Conservation (phyloP, 129 eudicot genomes). For the Gnaphalium uliginosum region DNA sequence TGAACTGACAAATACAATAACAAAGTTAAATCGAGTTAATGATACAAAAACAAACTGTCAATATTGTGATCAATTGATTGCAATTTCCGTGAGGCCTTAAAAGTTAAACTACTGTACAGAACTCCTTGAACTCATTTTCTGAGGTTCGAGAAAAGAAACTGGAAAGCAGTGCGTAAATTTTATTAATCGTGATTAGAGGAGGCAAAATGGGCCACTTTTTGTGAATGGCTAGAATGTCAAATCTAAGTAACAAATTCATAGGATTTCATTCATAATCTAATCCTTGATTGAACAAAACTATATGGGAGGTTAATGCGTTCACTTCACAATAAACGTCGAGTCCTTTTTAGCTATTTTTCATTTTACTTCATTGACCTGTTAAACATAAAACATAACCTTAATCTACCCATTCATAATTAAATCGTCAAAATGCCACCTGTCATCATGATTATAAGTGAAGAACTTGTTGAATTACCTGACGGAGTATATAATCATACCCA, state of each 20-base stretch:
- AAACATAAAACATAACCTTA: not conserved
- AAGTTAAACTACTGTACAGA: not conserved
- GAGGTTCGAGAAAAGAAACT: not conserved
- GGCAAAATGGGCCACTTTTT: not conserved
- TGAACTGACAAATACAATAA: not conserved
- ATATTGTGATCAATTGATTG: not conserved
- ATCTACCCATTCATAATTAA: not conserved
- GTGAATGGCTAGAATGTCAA: not conserved
- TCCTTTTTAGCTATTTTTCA: no score
- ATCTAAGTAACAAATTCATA: not conserved
- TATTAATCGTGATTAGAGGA: no score
- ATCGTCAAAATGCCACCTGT: not conserved
- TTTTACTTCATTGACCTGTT: not conserved
- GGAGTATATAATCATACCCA: constrained; percentile 82
- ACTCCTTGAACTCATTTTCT: not conserved
- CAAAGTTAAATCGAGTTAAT: not conserved
- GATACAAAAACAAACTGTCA: not conserved
- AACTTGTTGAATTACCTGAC: constrained; percentile 58
- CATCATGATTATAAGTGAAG: not conserved
- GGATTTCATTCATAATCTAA: not conserved
- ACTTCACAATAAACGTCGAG: no score
- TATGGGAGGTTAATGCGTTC: not conserved
- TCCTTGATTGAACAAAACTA: not conserved
- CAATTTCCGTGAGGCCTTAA: not conserved
- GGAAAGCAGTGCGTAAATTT: not conserved